A percentile compares a stretch with the other conserved stretches of the same genome.
phyloP scores from a whole-genome alignment of 225 moss, liverwort and hornwort genomes.

The Physcomitrellopsis africana region DNA sequence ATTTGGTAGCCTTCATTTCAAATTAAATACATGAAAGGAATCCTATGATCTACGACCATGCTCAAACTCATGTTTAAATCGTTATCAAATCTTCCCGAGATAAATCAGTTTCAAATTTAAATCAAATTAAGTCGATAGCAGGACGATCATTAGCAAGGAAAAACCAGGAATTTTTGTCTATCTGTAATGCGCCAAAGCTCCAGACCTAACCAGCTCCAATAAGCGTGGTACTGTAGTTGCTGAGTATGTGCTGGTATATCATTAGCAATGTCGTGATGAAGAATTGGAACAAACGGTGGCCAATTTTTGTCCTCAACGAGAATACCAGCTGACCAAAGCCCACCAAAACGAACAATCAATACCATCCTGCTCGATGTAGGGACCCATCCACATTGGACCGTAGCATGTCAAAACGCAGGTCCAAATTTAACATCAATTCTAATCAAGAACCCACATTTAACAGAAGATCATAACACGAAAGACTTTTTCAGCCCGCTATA shows the following conservation, averaged over 20 bases:
- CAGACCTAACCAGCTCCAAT: constrained; percentile 78
- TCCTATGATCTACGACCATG: too few relatives aligned
- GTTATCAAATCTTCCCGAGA: neutral
- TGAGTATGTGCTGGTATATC: constrained; percentile 74
- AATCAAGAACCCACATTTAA: constrained; percentile 5
- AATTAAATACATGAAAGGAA: too few relatives aligned
- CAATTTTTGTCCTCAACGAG: constrained; percentile 77
- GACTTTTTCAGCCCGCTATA: neutral
- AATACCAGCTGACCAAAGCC: constrained; percentile 63
- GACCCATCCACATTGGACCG: neutral
- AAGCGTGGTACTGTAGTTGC: constrained; percentile 66
- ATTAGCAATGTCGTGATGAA: constrained; percentile 72
- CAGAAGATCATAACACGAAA: neutral
- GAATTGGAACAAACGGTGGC: constrained; percentile 68
- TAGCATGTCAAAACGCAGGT: neutral
- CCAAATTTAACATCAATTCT: neutral
- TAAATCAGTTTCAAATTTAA: constrained; percentile 11
- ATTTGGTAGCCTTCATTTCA: neutral
- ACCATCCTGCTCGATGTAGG: neutral
- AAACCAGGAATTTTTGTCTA: neutral
- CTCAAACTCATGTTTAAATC: too few relatives aligned
- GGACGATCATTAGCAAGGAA: neutral
- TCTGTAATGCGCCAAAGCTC: neutral
- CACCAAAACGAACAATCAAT: constrained; percentile 14
- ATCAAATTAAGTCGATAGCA: neutral